These are phyloP conservation scores for Lecanicillium sp. DNA, from an alignment of 2,329 filamentous ascomycete species.

Conservation along the genomic window DNA sequence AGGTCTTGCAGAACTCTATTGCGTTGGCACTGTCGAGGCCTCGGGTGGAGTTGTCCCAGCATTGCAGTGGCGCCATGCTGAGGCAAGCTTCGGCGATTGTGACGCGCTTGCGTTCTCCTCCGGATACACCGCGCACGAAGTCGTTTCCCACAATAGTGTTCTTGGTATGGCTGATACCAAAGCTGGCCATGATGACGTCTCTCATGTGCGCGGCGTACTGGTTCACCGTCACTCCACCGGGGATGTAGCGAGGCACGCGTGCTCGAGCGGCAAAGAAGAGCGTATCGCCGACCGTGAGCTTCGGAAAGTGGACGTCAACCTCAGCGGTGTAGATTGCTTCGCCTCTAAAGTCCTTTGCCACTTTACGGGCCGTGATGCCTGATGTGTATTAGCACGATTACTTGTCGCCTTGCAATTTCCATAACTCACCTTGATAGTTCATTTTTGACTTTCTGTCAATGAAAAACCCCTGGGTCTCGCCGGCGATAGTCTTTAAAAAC, in stretches of 20 bases:
- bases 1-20: slow-evolving; percentile 36
- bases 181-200: slow-evolving; percentile 48
- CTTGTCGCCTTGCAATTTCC: too few relatives aligned
- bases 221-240: slow-evolving; percentile 35
- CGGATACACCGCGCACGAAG: slow-evolving; percentile 45
- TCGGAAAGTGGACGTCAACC: slow-evolving; percentile 56
- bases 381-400: too few relatives aligned
- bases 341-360: slow-evolving; percentile 48
- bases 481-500: slow-evolving; percentile 47
- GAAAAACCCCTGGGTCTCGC: slow-evolving; percentile 57
- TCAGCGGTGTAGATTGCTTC: slow-evolving; percentile 62
- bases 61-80: slow-evolving; percentile 20
- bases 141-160: slow-evolving; percentile 49
- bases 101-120: slow-evolving; percentile 40
- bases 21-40: slow-evolving; percentile 48
- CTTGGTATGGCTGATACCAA: slow-evolving; percentile 46
- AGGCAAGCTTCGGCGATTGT: slow-evolving; percentile 24
- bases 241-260: slow-evolving; percentile 40
- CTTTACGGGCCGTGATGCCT: slow-evolving; percentile 46
- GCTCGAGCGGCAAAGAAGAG: slow-evolving; percentile 55
- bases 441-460: slow-evolving; percentile 51
- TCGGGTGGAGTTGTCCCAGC: slow-evolving; percentile 43
- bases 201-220: slow-evolving; percentile 41
- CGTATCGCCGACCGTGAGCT: slow-evolving; percentile 54
- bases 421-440: slow-evolving; percentile 60